A percentile compares a stretch with the other conserved stretches of the same genome.
Evolutionary conservation across 139 green algal species (phyloP).

Genomic region (Tetradesmus lagerheimii): DNA sequence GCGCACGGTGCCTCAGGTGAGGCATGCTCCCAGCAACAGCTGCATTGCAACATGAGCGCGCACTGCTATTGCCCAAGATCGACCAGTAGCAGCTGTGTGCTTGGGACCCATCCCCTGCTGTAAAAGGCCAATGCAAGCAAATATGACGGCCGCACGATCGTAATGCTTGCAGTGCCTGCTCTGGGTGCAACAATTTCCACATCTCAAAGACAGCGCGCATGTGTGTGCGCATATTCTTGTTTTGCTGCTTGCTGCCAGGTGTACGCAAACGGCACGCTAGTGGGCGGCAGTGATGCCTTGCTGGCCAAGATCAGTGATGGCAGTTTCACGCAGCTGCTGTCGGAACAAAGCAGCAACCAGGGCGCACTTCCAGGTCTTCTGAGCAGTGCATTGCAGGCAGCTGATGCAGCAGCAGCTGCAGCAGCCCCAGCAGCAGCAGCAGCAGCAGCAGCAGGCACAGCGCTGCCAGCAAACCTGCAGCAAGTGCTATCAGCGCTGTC

Average conservation of each 20-base stretch:
- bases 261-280: slow-evolving; percentile 74
- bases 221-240: neutral
- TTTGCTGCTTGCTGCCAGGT: slow-evolving; percentile 63
- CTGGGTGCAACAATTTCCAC: too few relatives aligned
- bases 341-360: neutral
- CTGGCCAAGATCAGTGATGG: slow-evolving; percentile 53
- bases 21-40: neutral
- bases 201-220: too few relatives aligned
- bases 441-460: neutral
- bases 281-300: slow-evolving; percentile 86
- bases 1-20: slow-evolving; percentile 87
- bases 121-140: too few relatives aligned
- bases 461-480: neutral
- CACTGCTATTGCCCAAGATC: too few relatives aligned
- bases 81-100: too few relatives aligned
- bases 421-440: neutral
- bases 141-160: too few relatives aligned
- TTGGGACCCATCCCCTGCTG: too few relatives aligned
- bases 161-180: too few relatives aligned
- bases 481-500: slow-evolving; percentile 17
- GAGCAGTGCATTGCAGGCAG: neutral
- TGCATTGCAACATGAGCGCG: neutral
- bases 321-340: slow-evolving; percentile 56
- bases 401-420: neutral
- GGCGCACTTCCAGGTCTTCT: slow-evolving; percentile 21